Evolutionary conservation across 441 rosid species (phyloP).

Genomic region (Syzygium syzygioides): DNA sequence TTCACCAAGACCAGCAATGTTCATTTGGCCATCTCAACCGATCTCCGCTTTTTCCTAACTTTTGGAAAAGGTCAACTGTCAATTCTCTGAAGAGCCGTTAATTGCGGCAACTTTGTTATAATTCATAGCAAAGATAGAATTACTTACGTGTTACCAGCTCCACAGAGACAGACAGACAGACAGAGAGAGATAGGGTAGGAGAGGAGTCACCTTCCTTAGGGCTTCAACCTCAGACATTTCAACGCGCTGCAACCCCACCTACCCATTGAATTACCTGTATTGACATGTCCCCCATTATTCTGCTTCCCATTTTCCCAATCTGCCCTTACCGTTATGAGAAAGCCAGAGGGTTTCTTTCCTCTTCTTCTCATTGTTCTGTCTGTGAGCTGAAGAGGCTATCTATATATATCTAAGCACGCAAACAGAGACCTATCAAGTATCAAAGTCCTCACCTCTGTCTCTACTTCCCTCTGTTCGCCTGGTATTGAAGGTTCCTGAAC

Average conservation of each 20-base stretch:
- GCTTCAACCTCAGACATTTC: constrained; percentile 49
- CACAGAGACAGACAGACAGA: not conserved
- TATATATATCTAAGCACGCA: not conserved
- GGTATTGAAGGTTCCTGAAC: not conserved
- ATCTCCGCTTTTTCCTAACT: not conserved
- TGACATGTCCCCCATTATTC: not conserved
- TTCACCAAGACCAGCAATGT: not conserved
- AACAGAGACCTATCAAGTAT: not conserved
- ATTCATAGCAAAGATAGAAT: not conserved
- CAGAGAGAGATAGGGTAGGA: constrained; percentile 33
- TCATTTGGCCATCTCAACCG: not conserved
- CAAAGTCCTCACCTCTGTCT: not conserved
- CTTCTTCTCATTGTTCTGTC: constrained; percentile 12
- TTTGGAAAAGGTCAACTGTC: not conserved
- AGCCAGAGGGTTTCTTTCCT: constrained; percentile 2
- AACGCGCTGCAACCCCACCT: constrained; percentile 35
- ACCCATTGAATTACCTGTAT: constrained; percentile 8
- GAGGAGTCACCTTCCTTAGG: constrained; percentile 73
- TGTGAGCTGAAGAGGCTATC: not conserved
- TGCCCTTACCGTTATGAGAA: not conserved
- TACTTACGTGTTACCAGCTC: not conserved
- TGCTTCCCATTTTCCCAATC: not conserved
- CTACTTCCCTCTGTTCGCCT: not conserved
- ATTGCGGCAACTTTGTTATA: not conserved
- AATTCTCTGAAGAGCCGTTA: not conserved